Percentiles rank a stretch among this genome's conserved stretches.
phyloP scores from a whole-genome alignment of 345 rosid species.

The Gossypium herbaceum region DNA sequence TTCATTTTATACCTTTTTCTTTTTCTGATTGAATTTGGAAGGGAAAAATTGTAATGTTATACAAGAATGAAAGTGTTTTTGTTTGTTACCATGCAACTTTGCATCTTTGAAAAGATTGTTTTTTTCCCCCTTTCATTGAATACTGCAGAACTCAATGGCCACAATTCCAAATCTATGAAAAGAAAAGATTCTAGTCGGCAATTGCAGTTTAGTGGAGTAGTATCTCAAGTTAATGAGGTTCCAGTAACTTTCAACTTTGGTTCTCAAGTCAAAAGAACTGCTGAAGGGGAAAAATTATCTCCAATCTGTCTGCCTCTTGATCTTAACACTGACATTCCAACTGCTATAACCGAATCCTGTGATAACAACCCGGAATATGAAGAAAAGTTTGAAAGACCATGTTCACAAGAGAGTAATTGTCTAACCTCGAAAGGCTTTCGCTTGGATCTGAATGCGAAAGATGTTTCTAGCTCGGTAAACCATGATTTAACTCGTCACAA shows the following conservation, averaged over 20 bases:
- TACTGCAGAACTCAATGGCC: constrained; percentile 23
- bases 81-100: neutral
- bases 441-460: constrained; percentile 55
- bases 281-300: constrained; percentile 10
- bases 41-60: neutral
- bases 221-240: constrained; percentile 35
- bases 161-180: constrained; percentile 22
- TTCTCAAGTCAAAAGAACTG: constrained; percentile 22
- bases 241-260: constrained; percentile 23
- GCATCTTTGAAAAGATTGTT: neutral
- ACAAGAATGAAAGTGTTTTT: neutral
- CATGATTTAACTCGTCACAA: constrained; percentile 34
- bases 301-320: constrained; percentile 27
- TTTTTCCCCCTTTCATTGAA: neutral
- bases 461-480: constrained; percentile 47
- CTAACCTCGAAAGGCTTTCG: constrained; percentile 27
- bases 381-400: constrained; percentile 24
- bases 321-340: constrained; percentile 34
- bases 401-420: constrained; percentile 28
- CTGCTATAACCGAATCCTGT: constrained; percentile 9
- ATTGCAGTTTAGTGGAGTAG: constrained; percentile 25
- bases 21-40: neutral
- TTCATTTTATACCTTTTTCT: neutral
- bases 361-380: constrained; percentile 14
- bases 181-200: constrained; percentile 17